These are phyloP conservation scores for Cubamyces sp. DNA, from an alignment of 768 basidiomycete species.

Conservation along the genomic window DNA sequence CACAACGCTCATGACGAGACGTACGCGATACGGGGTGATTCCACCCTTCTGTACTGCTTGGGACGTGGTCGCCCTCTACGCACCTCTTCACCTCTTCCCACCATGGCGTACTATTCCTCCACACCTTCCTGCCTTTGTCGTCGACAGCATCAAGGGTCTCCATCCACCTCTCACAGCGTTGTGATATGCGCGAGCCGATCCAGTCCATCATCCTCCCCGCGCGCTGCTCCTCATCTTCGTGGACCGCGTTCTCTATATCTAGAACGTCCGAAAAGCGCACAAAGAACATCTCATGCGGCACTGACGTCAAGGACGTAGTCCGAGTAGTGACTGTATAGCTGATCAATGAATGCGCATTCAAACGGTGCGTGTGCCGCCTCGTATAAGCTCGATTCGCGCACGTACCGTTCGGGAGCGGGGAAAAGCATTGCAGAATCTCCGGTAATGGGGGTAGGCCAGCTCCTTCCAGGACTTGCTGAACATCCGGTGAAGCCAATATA, in stretches of 20 bases:
- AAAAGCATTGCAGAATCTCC: slow-evolving; percentile 81
- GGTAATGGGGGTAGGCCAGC: slow-evolving; percentile 70
- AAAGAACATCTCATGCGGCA: slow-evolving; percentile 72
- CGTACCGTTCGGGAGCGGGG: slow-evolving; percentile 79
- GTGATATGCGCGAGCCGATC: slow-evolving; percentile 74
- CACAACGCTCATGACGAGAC: slow-evolving; percentile 34
- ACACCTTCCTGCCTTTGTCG: slow-evolving; percentile 37
- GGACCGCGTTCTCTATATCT: slow-evolving; percentile 74
- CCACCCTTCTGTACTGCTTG: slow-evolving; percentile 77
- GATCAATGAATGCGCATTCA: slow-evolving; percentile 11
- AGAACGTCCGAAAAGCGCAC: slow-evolving; percentile 78
- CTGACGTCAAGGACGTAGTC: slow-evolving; percentile 70
- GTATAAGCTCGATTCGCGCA: slow-evolving; percentile 13
- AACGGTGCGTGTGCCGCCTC: neutral
- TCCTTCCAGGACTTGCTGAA: slow-evolving; percentile 58
- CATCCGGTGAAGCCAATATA: slow-evolving; percentile 71
- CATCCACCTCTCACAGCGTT: slow-evolving; percentile 70
- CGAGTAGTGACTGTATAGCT: slow-evolving; percentile 67
- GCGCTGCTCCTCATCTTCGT: slow-evolving; percentile 79
- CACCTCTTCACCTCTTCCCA: slow-evolving; percentile 86
- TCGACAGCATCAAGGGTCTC: slow-evolving; percentile 58
- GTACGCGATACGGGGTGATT: slow-evolving; percentile 83
- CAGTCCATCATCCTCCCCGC: slow-evolving; percentile 84
- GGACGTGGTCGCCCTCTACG: slow-evolving; percentile 75
- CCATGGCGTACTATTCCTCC: slow-evolving; percentile 66